Percentiles rank a stretch among this genome's conserved stretches.
phyloP scores from a whole-genome alignment of 352 stramenopile species.

The Globisporangium parvum region DNA sequence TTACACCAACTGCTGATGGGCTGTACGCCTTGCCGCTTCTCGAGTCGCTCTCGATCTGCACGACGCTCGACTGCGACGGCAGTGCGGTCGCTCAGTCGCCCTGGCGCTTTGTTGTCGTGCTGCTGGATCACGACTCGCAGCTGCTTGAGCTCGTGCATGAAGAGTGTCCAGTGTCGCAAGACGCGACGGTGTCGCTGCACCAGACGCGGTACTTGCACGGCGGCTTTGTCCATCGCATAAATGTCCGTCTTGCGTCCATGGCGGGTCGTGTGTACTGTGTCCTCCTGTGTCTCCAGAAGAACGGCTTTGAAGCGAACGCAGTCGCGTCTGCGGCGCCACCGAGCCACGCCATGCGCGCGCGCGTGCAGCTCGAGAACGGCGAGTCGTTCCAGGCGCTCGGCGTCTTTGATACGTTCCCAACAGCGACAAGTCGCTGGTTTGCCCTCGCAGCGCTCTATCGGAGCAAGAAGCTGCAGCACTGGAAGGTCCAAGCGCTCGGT shows the following conservation, averaged over 20 bases:
- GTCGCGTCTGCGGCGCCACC: not conserved
- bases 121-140: constrained; percentile 58
- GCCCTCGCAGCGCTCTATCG: constrained; percentile 44
- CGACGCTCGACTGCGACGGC: constrained; percentile 27
- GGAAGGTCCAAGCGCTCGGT: constrained; percentile 46
- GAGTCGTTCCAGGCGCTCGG: constrained; percentile 40
- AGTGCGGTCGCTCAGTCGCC: constrained; percentile 13
- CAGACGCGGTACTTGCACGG: constrained; percentile 43
- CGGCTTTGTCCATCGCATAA: constrained; percentile 44
- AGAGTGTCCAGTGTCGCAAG: constrained; percentile 27
- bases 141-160: constrained; percentile 60
- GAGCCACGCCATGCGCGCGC: constrained; percentile 3
- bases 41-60: constrained; percentile 33
- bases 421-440: constrained; percentile 34
- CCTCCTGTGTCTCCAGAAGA: constrained; percentile 43
- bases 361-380: constrained; percentile 47
- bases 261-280: constrained; percentile 43
- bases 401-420: constrained; percentile 33
- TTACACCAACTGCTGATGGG: constrained; percentile 28
- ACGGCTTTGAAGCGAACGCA: not conserved
- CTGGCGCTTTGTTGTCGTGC: constrained; percentile 49
- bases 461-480: constrained; percentile 40
- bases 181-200: constrained; percentile 24
- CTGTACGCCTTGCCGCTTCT: constrained; percentile 46
- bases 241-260: constrained; percentile 27